Evolutionary conservation across 1,284 basidiomycete species (phyloP).

Genomic region (Wallemia mellicola): DNA sequence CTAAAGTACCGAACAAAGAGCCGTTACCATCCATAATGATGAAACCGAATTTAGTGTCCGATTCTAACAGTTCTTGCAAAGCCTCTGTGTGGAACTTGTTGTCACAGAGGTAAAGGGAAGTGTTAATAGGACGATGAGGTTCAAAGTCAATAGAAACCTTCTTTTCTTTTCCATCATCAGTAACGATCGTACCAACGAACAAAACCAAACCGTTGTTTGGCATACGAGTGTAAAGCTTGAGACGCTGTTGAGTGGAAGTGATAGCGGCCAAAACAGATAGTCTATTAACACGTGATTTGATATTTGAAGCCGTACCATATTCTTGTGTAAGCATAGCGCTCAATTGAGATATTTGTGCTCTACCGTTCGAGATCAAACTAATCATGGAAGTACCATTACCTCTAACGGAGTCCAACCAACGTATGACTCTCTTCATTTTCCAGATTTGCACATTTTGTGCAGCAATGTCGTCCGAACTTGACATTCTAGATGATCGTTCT

Average conservation of each 20-base stretch:
- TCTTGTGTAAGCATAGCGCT: slow-evolving; percentile 92
- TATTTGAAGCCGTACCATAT: slow-evolving; percentile 92
- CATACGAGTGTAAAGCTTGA: slow-evolving; percentile 85
- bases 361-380: slow-evolving; percentile 76
- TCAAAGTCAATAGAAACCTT: slow-evolving; percentile 94
- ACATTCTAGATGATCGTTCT: too few relatives aligned
- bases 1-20: slow-evolving; percentile 76
- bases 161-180: slow-evolving; percentile 97
- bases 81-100: slow-evolving; percentile 99
- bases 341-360: slow-evolving; percentile 82
- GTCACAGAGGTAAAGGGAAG: slow-evolving; percentile 93
- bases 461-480: slow-evolving; percentile 5
- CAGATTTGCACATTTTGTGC: slow-evolving; percentile 17
- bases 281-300: slow-evolving; percentile 96
- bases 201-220: slow-evolving; percentile 90
- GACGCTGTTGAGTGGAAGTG: slow-evolving; percentile 90
- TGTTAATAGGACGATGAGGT: slow-evolving; percentile 94
- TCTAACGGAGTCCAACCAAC: slow-evolving; percentile 68
- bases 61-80: slow-evolving; percentile 81
- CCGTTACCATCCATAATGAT: slow-evolving; percentile 99
- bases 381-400: slow-evolving; percentile 99
- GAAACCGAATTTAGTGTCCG: slow-evolving; percentile 92
- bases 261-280: slow-evolving; percentile 92
- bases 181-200: slow-evolving; percentile 90
- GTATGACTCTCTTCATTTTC: slow-evolving; percentile 98